A percentile compares a stretch with the other conserved stretches of the same genome.
Conservation (phyloP, 305 asterid genomes). For the Solanum chacoense region DNA sequence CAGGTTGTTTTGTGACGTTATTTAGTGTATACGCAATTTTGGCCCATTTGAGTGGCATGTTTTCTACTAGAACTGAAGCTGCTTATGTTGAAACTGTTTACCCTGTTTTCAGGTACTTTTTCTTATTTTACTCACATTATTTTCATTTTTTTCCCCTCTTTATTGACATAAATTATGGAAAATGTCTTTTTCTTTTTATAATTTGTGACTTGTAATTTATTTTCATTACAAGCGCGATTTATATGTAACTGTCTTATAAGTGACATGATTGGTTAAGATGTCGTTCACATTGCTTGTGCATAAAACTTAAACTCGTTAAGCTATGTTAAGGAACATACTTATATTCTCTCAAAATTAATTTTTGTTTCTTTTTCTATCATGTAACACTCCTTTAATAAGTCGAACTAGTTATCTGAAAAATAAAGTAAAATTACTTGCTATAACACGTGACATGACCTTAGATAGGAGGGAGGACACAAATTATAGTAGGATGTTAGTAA, state of each 20-base stretch:
- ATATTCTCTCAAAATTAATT: background rate
- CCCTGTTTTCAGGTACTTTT: constrained; percentile 73
- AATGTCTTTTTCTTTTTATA: background rate
- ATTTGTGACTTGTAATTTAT: background rate
- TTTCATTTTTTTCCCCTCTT: background rate
- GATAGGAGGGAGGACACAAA: background rate
- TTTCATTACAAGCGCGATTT: background rate
- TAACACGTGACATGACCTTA: background rate
- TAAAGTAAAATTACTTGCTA: background rate
- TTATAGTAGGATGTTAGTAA: background rate
- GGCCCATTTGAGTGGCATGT: constrained; percentile 81
- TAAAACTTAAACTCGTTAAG: background rate
- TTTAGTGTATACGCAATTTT: constrained; percentile 68
- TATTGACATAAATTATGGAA: background rate
- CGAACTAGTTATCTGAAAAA: background rate
- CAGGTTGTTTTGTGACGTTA: constrained; percentile 81
- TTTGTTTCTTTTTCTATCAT: background rate
- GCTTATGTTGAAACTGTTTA: constrained; percentile 72
- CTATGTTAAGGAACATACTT: background rate
- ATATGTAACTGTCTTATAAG: background rate
- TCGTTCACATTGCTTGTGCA: background rate
- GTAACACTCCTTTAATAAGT: background rate
- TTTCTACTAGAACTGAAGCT: constrained; percentile 41
- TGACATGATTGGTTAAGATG: background rate
- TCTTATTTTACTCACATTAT: background rate